Percentiles rank a stretch among this genome's conserved stretches.
Evolutionary conservation across 345 rosid genomes (phyloP).

Genomic region (Moricandia arvensis): DNA sequence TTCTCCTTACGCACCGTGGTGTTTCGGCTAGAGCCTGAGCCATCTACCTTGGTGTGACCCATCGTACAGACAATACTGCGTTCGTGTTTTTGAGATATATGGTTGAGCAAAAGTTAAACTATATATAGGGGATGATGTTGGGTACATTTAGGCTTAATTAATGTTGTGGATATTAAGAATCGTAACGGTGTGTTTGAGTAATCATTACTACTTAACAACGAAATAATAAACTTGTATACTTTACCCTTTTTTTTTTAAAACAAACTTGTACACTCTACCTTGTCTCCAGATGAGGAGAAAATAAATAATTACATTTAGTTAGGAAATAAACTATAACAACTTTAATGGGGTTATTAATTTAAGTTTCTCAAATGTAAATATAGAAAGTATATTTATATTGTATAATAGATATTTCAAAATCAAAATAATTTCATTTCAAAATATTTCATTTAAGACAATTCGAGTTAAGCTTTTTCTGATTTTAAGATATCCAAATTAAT

Average conservation of each 20-base stretch:
- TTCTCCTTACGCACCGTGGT: not conserved
- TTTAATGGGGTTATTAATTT: not conserved
- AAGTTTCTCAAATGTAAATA: not conserved
- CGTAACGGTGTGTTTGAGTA: slow-evolving; percentile 29
- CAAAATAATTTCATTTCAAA: not conserved
- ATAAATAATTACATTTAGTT: not conserved
- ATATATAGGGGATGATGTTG: not conserved
- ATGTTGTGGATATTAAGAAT: slow-evolving; percentile 28
- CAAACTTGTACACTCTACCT: slow-evolving; percentile 15
- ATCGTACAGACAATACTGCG: not conserved
- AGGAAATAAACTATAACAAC: not conserved
- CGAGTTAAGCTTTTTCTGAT: not conserved
- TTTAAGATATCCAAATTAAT: not conserved
- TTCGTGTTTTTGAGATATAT: slow-evolving; percentile 9
- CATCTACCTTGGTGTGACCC: slow-evolving; percentile 24
- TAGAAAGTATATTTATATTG: no score
- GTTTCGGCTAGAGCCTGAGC: slow-evolving; percentile 23
- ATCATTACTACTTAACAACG: slow-evolving; percentile 21
- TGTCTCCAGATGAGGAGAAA: not conserved
- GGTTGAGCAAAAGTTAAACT: not conserved
- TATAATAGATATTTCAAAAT: not conserved
- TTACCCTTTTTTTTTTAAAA: no score
- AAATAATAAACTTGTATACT: slow-evolving; percentile 15
- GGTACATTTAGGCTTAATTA: not conserved
- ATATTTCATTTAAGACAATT: not conserved